phyloP scores from a whole-genome alignment of 73 alveolate genomes.

The Paramecium sonneborni region DNA sequence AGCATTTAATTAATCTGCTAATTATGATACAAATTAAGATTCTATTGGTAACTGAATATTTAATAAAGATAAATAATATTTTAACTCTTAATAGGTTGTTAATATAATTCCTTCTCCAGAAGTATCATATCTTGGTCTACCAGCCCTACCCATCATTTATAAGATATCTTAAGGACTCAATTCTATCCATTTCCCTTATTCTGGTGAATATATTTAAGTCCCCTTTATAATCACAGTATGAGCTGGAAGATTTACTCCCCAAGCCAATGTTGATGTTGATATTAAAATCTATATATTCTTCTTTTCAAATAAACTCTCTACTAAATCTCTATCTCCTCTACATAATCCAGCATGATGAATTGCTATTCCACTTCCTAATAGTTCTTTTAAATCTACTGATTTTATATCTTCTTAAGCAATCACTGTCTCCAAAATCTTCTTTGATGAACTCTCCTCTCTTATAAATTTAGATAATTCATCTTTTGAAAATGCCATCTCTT shows the following conservation, averaged over 20 bases:
- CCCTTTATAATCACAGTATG: conserved; percentile 99
- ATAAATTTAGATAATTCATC: conserved; percentile 86
- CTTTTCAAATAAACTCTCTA: conserved; percentile 94
- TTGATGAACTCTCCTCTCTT: conserved; percentile 75
- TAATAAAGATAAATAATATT: conserved; percentile 95
- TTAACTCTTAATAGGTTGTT: conserved; percentile 94
- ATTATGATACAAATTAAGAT: conserved; percentile 89
- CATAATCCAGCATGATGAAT: conserved; percentile 99
- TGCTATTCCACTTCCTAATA: conserved; percentile 96
- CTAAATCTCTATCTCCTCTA: conserved; percentile 94
- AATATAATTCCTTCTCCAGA: conserved; percentile 99
- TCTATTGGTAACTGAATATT: conserved; percentile 99
- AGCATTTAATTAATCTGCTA: conserved; percentile 97
- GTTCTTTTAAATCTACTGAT: conserved; percentile 88
- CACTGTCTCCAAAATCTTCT: conserved; percentile 73
- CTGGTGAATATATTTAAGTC: conserved; percentile 99
- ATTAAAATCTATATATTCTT: conserved; percentile 76
- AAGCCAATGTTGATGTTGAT: conserved; percentile 98
- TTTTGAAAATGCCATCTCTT: conserved; percentile 90
- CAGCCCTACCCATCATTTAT: conserved; percentile 99
- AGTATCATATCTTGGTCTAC: conserved; percentile 98
- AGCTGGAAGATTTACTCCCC: conserved; percentile 99
- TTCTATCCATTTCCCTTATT: conserved; percentile 98
- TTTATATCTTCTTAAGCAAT: conserved; percentile 63
- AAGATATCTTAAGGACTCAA: conserved; percentile 97